Evolutionary conservation across 2,329 filamentous ascomycete genomes (phyloP).

Genomic region (Diaporthe sp.): DNA sequence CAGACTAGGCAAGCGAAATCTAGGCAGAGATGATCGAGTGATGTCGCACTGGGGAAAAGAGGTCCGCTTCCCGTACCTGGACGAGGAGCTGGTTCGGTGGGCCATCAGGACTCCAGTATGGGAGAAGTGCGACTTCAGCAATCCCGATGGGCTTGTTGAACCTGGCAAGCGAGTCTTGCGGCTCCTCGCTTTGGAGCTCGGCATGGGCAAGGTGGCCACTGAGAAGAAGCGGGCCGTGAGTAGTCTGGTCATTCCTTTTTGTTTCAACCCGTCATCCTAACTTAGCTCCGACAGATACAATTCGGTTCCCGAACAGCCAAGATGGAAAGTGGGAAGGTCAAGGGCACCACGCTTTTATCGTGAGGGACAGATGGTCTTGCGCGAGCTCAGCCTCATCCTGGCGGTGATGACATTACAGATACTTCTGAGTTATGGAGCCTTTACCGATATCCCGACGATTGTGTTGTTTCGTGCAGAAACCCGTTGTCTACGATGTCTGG

Average conservation of each 20-base stretch:
- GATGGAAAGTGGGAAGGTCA: conserved; percentile 79
- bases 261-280: not conserved
- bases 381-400: conserved; percentile 46
- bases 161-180: conserved; percentile 86
- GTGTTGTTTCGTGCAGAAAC: conserved; percentile 68
- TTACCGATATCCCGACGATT: conserved; percentile 45
- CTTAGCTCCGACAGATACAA: conserved; percentile 71
- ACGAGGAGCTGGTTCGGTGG: conserved; percentile 88
- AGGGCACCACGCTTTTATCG: conserved; percentile 75
- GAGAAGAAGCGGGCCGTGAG: conserved; percentile 94
- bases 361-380: conserved; percentile 48
- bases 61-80: conserved; percentile 90
- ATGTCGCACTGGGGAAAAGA: conserved; percentile 92
- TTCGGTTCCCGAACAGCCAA: conserved; percentile 88
- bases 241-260: conserved; percentile 44
- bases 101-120: conserved; percentile 81
- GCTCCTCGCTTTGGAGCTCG: conserved; percentile 80
- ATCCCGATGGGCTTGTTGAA: conserved; percentile 67
- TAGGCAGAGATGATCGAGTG: conserved; percentile 92
- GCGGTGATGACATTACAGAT: conserved; percentile 82
- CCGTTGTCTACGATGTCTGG: conserved; percentile 52
- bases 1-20: conserved; percentile 91
- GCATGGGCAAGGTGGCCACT: conserved; percentile 78
- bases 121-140: conserved; percentile 91
- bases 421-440: conserved; percentile 74